Evolutionary conservation across 306 rosid genomes (phyloP).

Genomic region (Dalbergia cochinchinensis): DNA sequence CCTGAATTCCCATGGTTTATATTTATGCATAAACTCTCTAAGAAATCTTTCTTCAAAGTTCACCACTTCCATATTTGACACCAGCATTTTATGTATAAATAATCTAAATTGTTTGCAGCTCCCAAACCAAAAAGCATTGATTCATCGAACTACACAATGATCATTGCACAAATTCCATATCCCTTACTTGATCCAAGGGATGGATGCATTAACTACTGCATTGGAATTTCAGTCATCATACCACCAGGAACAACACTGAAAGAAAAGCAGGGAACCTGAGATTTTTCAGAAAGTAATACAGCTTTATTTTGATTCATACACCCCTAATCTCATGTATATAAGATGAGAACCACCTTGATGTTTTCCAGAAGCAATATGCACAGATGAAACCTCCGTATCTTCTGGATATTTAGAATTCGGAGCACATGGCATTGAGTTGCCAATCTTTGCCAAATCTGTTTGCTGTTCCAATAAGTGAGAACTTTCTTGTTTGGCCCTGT

Average conservation of each 20-base stretch:
- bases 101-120: conserved; percentile 15
- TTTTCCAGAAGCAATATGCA: conserved; percentile 54
- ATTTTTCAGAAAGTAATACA: conserved; percentile 55
- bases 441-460: conserved; percentile 58
- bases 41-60: conserved; percentile 17
- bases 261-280: conserved; percentile 59
- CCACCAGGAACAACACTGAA: conserved; percentile 50
- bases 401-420: conserved; percentile 60
- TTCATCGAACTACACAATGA: conserved; percentile 25
- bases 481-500: conserved; percentile 68
- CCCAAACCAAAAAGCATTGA: conserved; percentile 16
- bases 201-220: conserved; percentile 53
- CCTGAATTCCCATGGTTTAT: conserved; percentile 30
- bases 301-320: conserved; percentile 52
- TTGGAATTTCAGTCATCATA: conserved; percentile 47
- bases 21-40: neutral
- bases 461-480: conserved; percentile 58
- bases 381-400: conserved; percentile 67
- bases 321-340: conserved; percentile 47
- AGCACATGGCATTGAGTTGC: conserved; percentile 56
- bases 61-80: conserved; percentile 1
- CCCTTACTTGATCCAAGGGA: conserved; percentile 55
- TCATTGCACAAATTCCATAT: conserved; percentile 27
- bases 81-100: conserved; percentile 13
- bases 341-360: conserved; percentile 58